phyloP scores from a whole-genome alignment of 2,329 filamentous ascomycete species.

The Fusarium sp. region DNA sequence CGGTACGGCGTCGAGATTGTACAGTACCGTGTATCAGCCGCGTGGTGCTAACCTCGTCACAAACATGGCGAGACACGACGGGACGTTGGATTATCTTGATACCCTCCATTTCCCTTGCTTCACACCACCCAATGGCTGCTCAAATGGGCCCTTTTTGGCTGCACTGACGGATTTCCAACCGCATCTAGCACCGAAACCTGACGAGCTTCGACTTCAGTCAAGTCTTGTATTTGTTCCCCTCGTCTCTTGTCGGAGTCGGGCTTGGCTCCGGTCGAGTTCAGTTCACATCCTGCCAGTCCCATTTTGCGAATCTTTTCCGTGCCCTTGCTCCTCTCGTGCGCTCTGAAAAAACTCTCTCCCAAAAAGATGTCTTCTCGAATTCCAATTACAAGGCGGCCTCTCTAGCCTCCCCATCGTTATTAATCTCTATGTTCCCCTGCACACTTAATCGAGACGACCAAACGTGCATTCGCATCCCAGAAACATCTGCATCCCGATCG shows the following conservation, averaged over 20 bases:
- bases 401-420: slow-evolving; percentile 43
- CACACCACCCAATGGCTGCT: slow-evolving; percentile 36
- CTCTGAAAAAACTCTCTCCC: slow-evolving; percentile 48
- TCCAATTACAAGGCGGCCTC: slow-evolving; percentile 41
- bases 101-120: slow-evolving; percentile 45
- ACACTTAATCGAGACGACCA: slow-evolving; percentile 26
- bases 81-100: slow-evolving; percentile 42
- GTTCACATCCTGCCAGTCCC: slow-evolving; percentile 51
- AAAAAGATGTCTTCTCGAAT: slow-evolving; percentile 43
- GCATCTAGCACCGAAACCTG: slow-evolving; percentile 40
- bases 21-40: slow-evolving; percentile 34
- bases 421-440: slow-evolving; percentile 27
- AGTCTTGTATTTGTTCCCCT: slow-evolving; percentile 48
- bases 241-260: slow-evolving; percentile 51
- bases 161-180: slow-evolving; percentile 42
- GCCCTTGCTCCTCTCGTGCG: slow-evolving; percentile 46
- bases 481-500: slow-evolving; percentile 32
- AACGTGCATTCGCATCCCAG: slow-evolving; percentile 22
- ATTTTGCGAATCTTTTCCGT: slow-evolving; percentile 51
- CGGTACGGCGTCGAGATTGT: slow-evolving; percentile 29
- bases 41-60: slow-evolving; percentile 42
- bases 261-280: slow-evolving; percentile 52
- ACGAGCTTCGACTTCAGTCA: slow-evolving; percentile 41
- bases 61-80: slow-evolving; percentile 31
- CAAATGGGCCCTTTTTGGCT: slow-evolving; percentile 29